A percentile compares a stretch with the other conserved stretches of the same genome.
These are phyloP conservation scores for Plicaturopsis crispa DNA, from an alignment of 768 basidiomycete genomes.

Conservation along the genomic window DNA sequence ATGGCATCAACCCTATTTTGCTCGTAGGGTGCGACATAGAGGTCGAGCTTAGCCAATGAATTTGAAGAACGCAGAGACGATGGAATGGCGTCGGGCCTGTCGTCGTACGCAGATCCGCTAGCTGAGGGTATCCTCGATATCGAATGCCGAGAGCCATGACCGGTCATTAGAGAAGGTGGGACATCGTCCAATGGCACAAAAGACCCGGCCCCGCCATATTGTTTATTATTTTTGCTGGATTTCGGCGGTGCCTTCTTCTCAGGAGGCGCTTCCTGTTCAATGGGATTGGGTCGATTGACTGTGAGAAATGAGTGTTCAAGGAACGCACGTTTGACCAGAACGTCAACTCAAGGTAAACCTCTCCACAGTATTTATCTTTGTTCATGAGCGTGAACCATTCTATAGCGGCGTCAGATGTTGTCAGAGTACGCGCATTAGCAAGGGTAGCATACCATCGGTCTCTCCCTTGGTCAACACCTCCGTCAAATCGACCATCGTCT, in stretches of 20 bases:
- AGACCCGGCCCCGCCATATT: constrained; percentile 74
- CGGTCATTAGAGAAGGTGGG: constrained; percentile 17
- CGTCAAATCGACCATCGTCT: constrained; percentile 78
- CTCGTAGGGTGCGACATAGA: constrained; percentile 75
- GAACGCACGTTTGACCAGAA: constrained; percentile 88
- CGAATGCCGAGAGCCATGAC: constrained; percentile 17
- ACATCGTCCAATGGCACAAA: constrained; percentile 50
- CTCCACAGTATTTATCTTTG: constrained; percentile 92
- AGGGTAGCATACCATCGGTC: constrained; percentile 71
- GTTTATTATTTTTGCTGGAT: constrained; percentile 41
- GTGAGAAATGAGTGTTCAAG: neutral
- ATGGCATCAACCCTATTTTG: constrained; percentile 46
- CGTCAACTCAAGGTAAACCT: constrained; percentile 93
- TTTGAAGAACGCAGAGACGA: constrained; percentile 55
- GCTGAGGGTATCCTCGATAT: too few species aligned
- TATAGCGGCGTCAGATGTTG: constrained; percentile 25
- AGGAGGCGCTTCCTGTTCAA: constrained; percentile 67
- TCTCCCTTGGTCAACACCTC: constrained; percentile 92
- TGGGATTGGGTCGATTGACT: neutral
- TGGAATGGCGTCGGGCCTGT: constrained; percentile 46
- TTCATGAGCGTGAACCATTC: constrained; percentile 91
- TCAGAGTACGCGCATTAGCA: constrained; percentile 1
- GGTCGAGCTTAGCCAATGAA: constrained; percentile 52
- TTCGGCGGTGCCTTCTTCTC: constrained; percentile 53
- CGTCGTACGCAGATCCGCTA: constrained; percentile 7